Base-by-base conservation (phyloP, 2,329 filamentous ascomycete species). In the Laburnicola sp. region DNA sequence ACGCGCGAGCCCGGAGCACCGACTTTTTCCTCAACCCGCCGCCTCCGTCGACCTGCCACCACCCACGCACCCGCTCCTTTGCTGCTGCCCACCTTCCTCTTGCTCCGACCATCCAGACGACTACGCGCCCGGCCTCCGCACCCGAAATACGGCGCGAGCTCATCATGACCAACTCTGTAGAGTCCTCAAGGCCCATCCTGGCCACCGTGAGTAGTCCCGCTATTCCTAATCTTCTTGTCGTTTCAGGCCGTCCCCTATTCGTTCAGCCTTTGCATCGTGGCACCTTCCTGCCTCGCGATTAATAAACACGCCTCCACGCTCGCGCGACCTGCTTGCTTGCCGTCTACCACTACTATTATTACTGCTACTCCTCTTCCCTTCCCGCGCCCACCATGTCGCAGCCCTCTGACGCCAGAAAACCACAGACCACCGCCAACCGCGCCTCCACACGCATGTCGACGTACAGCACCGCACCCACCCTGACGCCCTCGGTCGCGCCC, bases 401-500 rank as follows among this genome's bases (percentile, higher is more conserved):
- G 45, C 50, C 56, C 11, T 52, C 69, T 71, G 62, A 69, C 65
- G 52, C 51, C 40, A 49, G 54, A 35, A 60, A 59, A 51, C n/a
- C 58, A 22, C 66, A 71, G 68, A 62, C 65, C n/a, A 54, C 62
- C 26, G 64, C 64, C 63, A 66, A 72, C 56, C 70, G 70, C 61
- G 65, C 66, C 57, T 75, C 73, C 27, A 72, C 75, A 58, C 77
- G 78, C 68, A 72, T 79, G 68, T 78, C 75, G 53, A 79, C 76
- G 60, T 80, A 78, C 74, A 78, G 75, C 66, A 72, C 75, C 62
- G 72, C 78, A 26, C 78, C 78, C 40, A 79, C 78, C 25, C 73
- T 80, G 54, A 74, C 78, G 44, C 77, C 78, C 39, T 80, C 78
- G n/a, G 73, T 80, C 53, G 77, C 77, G 6, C 74, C 76, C 48